Conservation (phyloP, 768 basidiomycete species). For the Russula virescens region DNA sequence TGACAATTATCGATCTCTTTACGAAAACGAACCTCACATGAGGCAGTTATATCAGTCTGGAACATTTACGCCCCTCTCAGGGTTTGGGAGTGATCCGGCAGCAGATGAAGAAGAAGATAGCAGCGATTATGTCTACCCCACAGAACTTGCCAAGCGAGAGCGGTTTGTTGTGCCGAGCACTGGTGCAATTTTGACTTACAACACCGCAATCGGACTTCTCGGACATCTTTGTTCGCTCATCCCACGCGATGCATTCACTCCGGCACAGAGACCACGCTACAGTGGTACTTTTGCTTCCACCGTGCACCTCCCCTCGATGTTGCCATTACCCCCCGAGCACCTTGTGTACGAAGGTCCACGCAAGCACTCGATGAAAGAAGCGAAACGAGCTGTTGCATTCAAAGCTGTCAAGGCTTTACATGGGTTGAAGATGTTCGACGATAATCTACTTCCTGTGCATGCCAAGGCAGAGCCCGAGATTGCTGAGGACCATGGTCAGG, state of each 20-base stretch:
- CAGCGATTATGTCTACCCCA: slow-evolving; percentile 37
- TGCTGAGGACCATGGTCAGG: slow-evolving; percentile 47
- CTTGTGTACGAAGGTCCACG: slow-evolving; percentile 55
- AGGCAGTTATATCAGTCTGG: slow-evolving; percentile 56
- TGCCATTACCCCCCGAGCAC: slow-evolving; percentile 52
- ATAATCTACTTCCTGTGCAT: slow-evolving; percentile 71
- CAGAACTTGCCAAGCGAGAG: slow-evolving; percentile 61
- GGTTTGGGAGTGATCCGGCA: slow-evolving; percentile 41
- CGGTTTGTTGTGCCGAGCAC: slow-evolving; percentile 66
- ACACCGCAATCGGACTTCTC: slow-evolving; percentile 64
- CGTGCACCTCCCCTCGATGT: slow-evolving; percentile 59
- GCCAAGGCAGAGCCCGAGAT: slow-evolving; percentile 44
- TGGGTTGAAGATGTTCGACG: slow-evolving; percentile 70
- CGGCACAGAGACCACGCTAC: slow-evolving; percentile 53
- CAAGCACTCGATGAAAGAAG: slow-evolving; percentile 68
- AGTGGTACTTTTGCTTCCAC: slow-evolving; percentile 51
- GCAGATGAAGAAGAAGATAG: slow-evolving; percentile 19
- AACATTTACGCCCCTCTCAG: slow-evolving; percentile 28
- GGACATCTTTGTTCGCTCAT: slow-evolving; percentile 74
- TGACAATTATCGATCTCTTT: slow-evolving; percentile 52
- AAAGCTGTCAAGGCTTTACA: slow-evolving; percentile 66
- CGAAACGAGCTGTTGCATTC: slow-evolving; percentile 79
- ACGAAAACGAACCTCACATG: slow-evolving; percentile 57
- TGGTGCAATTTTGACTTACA: slow-evolving; percentile 76
- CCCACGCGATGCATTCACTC: slow-evolving; percentile 65